Base-by-base conservation (phyloP, 1,139 yeast species). In the Yamadazyma conglobata region DNA sequence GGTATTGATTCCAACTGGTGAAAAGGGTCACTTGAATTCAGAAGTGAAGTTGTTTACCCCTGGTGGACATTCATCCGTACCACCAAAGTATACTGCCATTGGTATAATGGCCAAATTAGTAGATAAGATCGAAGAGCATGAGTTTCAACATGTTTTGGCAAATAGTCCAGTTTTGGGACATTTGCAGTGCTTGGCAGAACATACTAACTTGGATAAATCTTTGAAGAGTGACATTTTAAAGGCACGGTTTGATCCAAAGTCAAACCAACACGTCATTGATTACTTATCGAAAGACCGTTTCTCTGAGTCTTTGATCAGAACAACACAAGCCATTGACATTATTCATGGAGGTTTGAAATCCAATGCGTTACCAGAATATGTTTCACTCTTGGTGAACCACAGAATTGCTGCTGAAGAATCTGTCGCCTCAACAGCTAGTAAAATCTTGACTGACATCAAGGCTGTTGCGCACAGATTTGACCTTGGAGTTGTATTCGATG, bases 281-380 rank as follows among this genome's bases (percentile, higher is more conserved):
- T 58, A 58, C 39, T 51, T 70, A 31, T 28, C 37, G 10, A 24
- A 42, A 10, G 42, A 49, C 14, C 29, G 20, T 2, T 37, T 23
- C 2, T 43, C 54, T 5, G 70, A 67, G 37, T 76, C 64, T 44
- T 53, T 76, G 17, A 60, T 81, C 31, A 64, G 70, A 28, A 79
- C 88, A 1, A 70, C 85, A 5, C 86, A 79, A 48, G 85, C 88
- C 0, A 64, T 74, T n/a, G 88, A 82, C 50, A 63, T 79, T 8
- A 62, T 82, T 29, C 44, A 57, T n/a, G 89, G 89, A 7, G 91
- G 91, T 12, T 70, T 71, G 25, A 82, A 82, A 52, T 60, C 77
- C 19, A 82, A 82, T 48, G 89, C 91, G 3, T 61, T 84, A 35
- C 94, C 94, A 1, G 93, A 84, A 48, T 66, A 63, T 39, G 82